These are phyloP conservation scores for Aspergillus mulundensis DNA, from an alignment of 495 filamentous ascomycete genomes.

Conservation along the genomic window DNA sequence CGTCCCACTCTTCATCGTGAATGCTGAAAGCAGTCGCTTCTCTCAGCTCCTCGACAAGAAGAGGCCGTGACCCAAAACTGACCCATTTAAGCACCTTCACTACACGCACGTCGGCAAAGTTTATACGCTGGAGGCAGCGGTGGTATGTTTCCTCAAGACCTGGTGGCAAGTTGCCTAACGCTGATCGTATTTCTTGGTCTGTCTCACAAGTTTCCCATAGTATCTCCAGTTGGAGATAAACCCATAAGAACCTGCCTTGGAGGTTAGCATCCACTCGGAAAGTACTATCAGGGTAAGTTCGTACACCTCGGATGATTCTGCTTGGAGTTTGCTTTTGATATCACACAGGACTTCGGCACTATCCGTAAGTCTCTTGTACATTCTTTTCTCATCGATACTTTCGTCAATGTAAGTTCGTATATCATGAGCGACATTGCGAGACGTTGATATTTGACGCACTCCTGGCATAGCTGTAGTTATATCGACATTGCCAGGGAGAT, in stretches of 20 bases:
- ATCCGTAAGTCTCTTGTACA: conserved; percentile 19
- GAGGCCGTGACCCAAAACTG: conserved; percentile 24
- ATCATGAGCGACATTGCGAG: conserved; percentile 19
- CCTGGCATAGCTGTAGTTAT: conserved; percentile 16
- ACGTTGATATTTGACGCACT: conserved; percentile 20
- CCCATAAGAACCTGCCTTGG: conserved; percentile 8
- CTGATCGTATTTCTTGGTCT: conserved; percentile 21
- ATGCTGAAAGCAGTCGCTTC: conserved; percentile 30
- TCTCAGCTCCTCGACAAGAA: conserved; percentile 31
- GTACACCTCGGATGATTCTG: no score
- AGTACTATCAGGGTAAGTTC: no score
- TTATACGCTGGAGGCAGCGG: neutral
- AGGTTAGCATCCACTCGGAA: neutral
- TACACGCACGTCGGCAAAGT: no score
- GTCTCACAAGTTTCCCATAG: conserved; percentile 27
- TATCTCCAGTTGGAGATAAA: conserved; percentile 27
- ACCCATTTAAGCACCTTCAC: conserved; percentile 26
- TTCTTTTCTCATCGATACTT: conserved; percentile 19
- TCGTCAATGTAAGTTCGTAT: conserved; percentile 21
- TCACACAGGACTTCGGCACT: conserved; percentile 7
- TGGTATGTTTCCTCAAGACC: conserved; percentile 25
- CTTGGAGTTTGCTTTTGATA: no score
- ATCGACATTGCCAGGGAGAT: conserved; percentile 19
- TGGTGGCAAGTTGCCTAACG: conserved; percentile 20
- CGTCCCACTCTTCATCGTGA: conserved; percentile 22